A percentile compares a stretch with the other conserved stretches of the same genome.
Evolutionary conservation across 2,329 filamentous ascomycete genomes (phyloP).

Genomic region (Penicillium brevicompactum): DNA sequence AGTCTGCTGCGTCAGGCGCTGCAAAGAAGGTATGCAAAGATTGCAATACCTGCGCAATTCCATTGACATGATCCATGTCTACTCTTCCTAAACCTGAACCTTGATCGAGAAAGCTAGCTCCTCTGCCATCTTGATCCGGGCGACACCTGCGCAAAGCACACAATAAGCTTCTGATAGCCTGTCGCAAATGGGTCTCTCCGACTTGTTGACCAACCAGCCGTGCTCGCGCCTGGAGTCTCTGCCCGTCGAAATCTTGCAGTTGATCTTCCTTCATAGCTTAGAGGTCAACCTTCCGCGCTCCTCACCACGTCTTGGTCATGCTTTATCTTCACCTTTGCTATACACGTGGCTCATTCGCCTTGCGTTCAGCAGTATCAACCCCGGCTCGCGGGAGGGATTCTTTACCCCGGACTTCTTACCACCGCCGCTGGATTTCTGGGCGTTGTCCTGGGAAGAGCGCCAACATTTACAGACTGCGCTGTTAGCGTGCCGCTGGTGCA

Average conservation of each 20-base stretch:
- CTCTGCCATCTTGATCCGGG: background rate
- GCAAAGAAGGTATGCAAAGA: constrained; percentile 1
- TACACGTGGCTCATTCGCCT: constrained; percentile 48
- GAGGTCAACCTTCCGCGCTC: constrained; percentile 51
- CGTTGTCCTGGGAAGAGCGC: constrained; percentile 30
- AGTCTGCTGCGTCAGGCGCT: background rate
- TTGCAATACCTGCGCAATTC: constrained; percentile 1
- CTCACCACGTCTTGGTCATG: constrained; percentile 44
- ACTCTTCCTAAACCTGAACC: background rate
- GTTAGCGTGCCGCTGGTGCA: constrained; percentile 46
- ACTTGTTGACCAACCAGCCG: constrained; percentile 4
- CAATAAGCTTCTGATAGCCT: background rate
- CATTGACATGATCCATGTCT: constrained; percentile 10
- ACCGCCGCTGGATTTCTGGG: constrained; percentile 36
- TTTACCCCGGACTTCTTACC: constrained; percentile 45
- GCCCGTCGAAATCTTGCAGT: constrained; percentile 53
- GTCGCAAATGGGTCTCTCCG: constrained; percentile 20
- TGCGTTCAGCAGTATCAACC: constrained; percentile 44
- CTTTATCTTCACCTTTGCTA: constrained; percentile 43
- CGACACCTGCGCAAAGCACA: background rate
- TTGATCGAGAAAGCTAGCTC: background rate
- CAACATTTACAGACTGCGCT: constrained; percentile 39
- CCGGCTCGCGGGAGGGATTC: constrained; percentile 32
- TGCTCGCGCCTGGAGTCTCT: constrained; percentile 45
- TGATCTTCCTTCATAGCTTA: constrained; percentile 54